Conservation (phyloP, 2,329 filamentous ascomycete species). For the Fusarium globosum region DNA sequence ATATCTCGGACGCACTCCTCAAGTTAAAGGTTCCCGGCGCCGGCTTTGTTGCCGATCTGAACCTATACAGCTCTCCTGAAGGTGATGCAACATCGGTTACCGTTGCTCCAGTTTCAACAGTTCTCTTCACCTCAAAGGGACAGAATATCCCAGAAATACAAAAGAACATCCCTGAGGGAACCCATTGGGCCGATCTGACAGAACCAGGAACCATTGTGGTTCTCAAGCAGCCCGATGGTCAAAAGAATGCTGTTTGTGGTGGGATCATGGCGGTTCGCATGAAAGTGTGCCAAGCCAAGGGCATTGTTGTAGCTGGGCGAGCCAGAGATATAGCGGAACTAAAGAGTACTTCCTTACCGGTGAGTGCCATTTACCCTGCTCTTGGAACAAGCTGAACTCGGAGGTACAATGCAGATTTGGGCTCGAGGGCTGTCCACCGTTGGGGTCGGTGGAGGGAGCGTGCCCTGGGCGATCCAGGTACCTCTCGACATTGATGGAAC, state of each 20-base stretch:
- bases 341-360: slow-evolving; percentile 64
- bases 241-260: slow-evolving; percentile 78
- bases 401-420: slow-evolving; percentile 59
- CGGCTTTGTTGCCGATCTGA: slow-evolving; percentile 72
- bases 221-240: slow-evolving; percentile 71
- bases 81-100: slow-evolving; percentile 44
- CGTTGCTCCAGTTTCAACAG: slow-evolving; percentile 68
- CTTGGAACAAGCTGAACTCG: slow-evolving; percentile 29
- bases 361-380: slow-evolving; percentile 51
- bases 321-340: slow-evolving; percentile 74
- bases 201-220: slow-evolving; percentile 71
- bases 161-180: slow-evolving; percentile 66
- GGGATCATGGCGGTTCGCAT: slow-evolving; percentile 80
- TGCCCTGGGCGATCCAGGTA: slow-evolving; percentile 64
- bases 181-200: slow-evolving; percentile 76
- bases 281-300: slow-evolving; percentile 68
- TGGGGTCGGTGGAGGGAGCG: slow-evolving; percentile 66
- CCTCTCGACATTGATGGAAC: slow-evolving; percentile 57
- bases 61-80: slow-evolving; percentile 47
- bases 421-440: slow-evolving; percentile 67
- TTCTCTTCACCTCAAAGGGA: slow-evolving; percentile 71
- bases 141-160: slow-evolving; percentile 46
- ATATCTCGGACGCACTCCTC: slow-evolving; percentile 79
- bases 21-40: slow-evolving; percentile 74
- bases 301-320: slow-evolving; percentile 74